Conservation (phyloP, 306 rosid species). For the Cucumis hystrix region DNA sequence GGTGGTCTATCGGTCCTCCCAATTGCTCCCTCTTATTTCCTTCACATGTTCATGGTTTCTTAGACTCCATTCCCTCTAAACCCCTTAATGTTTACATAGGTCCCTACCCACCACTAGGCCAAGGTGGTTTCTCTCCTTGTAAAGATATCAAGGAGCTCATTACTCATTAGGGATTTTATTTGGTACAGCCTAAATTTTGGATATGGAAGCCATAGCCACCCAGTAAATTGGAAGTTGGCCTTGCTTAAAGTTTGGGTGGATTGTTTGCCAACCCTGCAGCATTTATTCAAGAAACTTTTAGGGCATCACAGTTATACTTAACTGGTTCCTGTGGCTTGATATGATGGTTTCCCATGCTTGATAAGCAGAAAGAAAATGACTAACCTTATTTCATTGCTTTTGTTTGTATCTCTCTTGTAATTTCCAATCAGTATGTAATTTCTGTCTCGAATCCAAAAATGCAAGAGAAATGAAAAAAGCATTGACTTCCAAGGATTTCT, state of each 20-base stretch:
- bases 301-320: background rate
- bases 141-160: background rate
- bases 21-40: background rate
- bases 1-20: background rate
- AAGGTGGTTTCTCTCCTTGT: background rate
- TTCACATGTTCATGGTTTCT: background rate
- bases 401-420: background rate
- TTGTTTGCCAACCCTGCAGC: background rate
- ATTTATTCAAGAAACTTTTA: background rate
- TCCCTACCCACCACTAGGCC: background rate
- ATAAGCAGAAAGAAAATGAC: background rate
- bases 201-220: background rate
- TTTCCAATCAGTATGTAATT: background rate
- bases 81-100: background rate
- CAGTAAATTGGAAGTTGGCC: background rate
- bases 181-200: background rate
- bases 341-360: background rate
- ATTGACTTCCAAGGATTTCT: background rate
- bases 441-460: background rate
- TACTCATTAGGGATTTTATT: background rate
- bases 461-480: background rate
- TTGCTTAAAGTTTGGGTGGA: background rate
- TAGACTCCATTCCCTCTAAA: background rate
- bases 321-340: background rate
- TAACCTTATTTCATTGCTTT: background rate